phyloP scores from a whole-genome alignment of 495 filamentous ascomycete species.

The Evansstolkia leycettana region DNA sequence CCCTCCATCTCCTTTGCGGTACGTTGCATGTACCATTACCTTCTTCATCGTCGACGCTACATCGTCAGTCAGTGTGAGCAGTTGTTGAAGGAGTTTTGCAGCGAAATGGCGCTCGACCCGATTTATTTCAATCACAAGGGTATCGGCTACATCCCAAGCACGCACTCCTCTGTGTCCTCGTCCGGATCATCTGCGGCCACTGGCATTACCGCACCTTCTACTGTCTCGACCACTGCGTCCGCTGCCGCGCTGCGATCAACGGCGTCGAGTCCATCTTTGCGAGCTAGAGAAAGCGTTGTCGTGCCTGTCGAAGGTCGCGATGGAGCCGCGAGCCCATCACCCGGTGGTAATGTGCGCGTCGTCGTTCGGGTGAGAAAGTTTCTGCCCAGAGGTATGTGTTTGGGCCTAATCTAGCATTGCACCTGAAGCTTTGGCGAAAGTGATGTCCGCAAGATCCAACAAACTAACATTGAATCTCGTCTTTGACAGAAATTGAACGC shows the following conservation, averaged over 20 bases:
- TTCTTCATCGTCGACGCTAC: constrained; percentile 31
- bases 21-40: constrained; percentile 32
- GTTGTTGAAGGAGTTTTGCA: constrained; percentile 32
- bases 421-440: too few relatives aligned
- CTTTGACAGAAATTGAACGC: constrained; percentile 58
- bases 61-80: constrained; percentile 31
- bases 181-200: constrained; percentile 40
- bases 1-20: constrained; percentile 8
- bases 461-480: background rate
- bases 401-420: too few relatives aligned
- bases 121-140: constrained; percentile 40
- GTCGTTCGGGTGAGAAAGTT: constrained; percentile 89
- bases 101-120: constrained; percentile 46
- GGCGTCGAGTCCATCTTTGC: constrained; percentile 51
- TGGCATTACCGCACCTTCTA: constrained; percentile 35
- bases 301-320: constrained; percentile 20
- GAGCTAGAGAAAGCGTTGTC: constrained; percentile 55
- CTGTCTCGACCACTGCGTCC: constrained; percentile 47
- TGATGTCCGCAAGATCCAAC: too few relatives aligned
- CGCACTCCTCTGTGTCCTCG: constrained; percentile 46
- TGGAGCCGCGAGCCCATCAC: constrained; percentile 22
- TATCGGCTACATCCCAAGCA: constrained; percentile 23
- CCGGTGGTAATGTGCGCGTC: constrained; percentile 82
- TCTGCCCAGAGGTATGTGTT: constrained; percentile 63
- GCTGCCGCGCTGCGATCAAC: constrained; percentile 38